Percentiles rank a stretch among this genome's conserved stretches.
phyloP scores from a whole-genome alignment of 2,329 filamentous ascomycete genomes.

The Albophoma yamanashiensis region DNA sequence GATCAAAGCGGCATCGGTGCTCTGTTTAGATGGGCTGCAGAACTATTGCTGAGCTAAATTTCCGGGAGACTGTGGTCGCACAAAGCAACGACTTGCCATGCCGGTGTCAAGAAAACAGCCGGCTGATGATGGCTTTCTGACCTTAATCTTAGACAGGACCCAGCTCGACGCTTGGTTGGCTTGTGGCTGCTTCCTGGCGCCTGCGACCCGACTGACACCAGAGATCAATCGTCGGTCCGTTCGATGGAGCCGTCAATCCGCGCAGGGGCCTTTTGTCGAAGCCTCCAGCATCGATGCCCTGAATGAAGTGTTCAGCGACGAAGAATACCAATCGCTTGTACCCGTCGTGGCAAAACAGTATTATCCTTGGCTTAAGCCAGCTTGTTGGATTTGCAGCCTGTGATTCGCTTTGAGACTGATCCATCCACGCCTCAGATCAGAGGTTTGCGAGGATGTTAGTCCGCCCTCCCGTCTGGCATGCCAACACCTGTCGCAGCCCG shows the following conservation, averaged over 20 bases:
- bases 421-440: background rate
- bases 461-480: background rate
- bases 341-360: background rate
- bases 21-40: slow-evolving; percentile 3
- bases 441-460: background rate
- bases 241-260: background rate
- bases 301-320: background rate
- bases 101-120: background rate
- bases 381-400: background rate
- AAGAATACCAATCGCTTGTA: background rate
- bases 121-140: background rate
- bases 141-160: background rate
- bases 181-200: background rate
- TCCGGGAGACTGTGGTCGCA: slow-evolving; percentile 2
- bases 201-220: background rate
- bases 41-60: slow-evolving; percentile 8
- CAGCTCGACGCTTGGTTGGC: background rate
- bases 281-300: background rate
- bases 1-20: background rate
- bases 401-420: background rate
- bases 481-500: background rate
- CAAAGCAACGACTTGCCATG: background rate
- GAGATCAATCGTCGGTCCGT: background rate
- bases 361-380: background rate
- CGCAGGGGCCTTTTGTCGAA: background rate